These are phyloP conservation scores for Endotrypanum monterogeii DNA, from an alignment of 208 protist species.

Conservation along the genomic window DNA sequence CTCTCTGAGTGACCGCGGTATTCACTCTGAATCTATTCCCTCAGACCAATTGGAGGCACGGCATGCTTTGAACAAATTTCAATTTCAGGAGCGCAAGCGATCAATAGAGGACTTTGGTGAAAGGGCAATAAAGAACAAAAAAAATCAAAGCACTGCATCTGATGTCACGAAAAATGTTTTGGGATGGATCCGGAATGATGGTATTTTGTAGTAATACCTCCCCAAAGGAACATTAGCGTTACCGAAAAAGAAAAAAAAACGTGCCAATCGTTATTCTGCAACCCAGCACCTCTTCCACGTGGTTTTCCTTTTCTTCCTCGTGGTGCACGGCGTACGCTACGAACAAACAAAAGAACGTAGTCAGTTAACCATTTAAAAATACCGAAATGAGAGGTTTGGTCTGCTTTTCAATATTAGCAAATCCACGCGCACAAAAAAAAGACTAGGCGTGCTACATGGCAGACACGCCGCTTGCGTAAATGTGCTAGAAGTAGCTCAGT, in stretches of 20 bases:
- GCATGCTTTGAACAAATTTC: constrained; percentile 74
- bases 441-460: no score
- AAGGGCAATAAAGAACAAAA: constrained; percentile 49
- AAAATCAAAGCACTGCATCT: constrained; percentile 71
- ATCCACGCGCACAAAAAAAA: no score
- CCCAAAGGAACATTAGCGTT: not conserved
- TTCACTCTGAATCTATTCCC: constrained; percentile 55
- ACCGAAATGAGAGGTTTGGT: not conserved
- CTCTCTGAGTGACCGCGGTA: constrained; percentile 68
- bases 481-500: not conserved
- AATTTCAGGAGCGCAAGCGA: constrained; percentile 75
- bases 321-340: not conserved
- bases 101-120: constrained; percentile 72
- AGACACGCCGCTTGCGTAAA: not conserved
- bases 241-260: not conserved
- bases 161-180: constrained; percentile 83
- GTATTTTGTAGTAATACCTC: constrained; percentile 6
- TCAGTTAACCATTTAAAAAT: not conserved
- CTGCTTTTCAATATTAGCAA: not conserved
- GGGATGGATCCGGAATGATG: constrained; percentile 82
- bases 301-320: not conserved
- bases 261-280: not conserved
- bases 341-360: not conserved
- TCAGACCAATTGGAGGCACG: constrained; percentile 78
- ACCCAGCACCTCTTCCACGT: not conserved